Percentiles rank a stretch among this genome's conserved stretches.
phyloP scores from a whole-genome alignment of 129 eudicot genomes.

The Flaveria brownii region DNA sequence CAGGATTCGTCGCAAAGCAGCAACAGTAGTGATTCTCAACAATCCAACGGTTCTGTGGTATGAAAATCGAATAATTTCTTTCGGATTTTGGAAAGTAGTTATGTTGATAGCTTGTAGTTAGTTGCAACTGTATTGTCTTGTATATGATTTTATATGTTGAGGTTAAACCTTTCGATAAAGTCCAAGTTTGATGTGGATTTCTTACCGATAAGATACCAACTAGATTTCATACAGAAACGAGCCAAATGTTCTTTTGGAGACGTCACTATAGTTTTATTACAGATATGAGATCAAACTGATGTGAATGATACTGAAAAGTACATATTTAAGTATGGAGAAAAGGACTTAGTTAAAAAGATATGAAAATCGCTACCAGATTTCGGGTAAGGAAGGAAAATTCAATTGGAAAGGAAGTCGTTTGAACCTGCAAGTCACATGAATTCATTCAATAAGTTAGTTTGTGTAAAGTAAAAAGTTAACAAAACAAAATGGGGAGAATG shows the following conservation, averaged over 20 bases:
- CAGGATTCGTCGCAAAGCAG: conserved; percentile 36
- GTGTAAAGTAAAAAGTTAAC: conserved; percentile 16
- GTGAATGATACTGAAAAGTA: conserved; percentile 3
- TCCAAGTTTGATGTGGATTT: background rate
- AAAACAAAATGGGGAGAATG: conserved; percentile 20
- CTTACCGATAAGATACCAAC: no score
- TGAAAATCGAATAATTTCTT: background rate
- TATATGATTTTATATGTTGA: background rate
- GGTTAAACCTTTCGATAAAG: background rate
- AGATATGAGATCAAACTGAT: conserved; percentile 23
- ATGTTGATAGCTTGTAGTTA: conserved; percentile 1
- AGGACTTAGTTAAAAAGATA: conserved; percentile 10
- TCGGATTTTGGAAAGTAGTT: background rate
- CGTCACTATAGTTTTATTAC: background rate
- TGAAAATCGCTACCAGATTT: background rate
- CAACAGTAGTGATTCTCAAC: conserved; percentile 48
- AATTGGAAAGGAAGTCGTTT: conserved; percentile 9
- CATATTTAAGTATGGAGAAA: conserved; percentile 1
- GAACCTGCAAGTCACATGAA: conserved; percentile 10
- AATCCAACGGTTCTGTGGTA: conserved; percentile 79
- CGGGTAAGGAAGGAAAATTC: conserved; percentile 2
- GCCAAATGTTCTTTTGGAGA: background rate
- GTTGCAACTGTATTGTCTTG: conserved; percentile 2
- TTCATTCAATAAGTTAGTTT: conserved; percentile 16
- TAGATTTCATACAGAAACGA: background rate